Conservation (phyloP, 495 filamentous ascomycete species). For the Tetracladium setigerum region DNA sequence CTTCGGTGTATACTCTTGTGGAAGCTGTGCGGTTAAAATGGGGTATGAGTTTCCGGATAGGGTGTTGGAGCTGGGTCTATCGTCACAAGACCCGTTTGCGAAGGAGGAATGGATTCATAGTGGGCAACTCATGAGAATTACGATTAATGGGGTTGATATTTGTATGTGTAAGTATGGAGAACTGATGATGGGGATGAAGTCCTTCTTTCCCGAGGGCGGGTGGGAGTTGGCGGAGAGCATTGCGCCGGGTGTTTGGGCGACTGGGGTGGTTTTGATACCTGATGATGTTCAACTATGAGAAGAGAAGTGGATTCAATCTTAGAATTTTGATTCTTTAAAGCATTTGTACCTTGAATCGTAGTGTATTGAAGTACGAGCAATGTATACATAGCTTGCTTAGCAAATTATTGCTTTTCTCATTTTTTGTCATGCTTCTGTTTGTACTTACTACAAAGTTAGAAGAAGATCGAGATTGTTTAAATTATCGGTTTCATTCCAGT, state of each 20-base stretch:
- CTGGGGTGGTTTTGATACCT: no score
- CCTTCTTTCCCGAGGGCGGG: conserved; percentile 1
- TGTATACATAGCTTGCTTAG: no score
- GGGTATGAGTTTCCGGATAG: neutral
- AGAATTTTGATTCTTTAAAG: no score
- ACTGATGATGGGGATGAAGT: conserved; percentile 4
- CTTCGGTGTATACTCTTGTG: conserved; percentile 1
- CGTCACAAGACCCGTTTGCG: neutral
- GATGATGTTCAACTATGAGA: no score
- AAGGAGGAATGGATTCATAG: conserved; percentile 12
- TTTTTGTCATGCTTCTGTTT: no score
- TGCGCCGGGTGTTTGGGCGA: neutral
- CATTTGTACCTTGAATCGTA: no score
- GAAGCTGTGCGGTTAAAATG: neutral
- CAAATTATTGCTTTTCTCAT: no score
- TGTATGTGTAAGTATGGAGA: conserved; percentile 11
- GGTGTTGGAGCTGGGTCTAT: neutral
- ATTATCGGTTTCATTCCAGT: no score
- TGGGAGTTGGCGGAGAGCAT: conserved; percentile 15
- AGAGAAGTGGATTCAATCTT: no score
- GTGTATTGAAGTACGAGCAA: no score
- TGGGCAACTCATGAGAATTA: neutral
- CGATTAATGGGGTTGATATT: conserved; percentile 4
- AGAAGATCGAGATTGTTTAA: no score
- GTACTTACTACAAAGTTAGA: no score